phyloP scores from a whole-genome alignment of 2,329 filamentous ascomycete species.

The Pseudogymnoascus sp. region DNA sequence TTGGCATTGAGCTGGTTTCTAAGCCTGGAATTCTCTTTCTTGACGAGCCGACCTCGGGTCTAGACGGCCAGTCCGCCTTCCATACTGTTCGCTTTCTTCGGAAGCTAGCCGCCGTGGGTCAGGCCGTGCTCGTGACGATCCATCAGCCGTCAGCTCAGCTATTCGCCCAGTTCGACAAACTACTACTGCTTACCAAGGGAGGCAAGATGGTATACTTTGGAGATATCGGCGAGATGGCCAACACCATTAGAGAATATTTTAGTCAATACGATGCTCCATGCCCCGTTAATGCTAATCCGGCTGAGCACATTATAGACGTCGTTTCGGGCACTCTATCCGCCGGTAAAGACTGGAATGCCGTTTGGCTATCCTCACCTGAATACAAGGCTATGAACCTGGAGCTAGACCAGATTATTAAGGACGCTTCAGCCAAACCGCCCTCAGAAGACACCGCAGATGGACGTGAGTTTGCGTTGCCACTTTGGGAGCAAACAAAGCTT shows the following conservation, averaged over 20 bases:
- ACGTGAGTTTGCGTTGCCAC: conserved; percentile 65
- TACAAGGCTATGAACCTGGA: conserved; percentile 49
- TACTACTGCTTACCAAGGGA: conserved; percentile 57
- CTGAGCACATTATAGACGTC: conserved; percentile 34
- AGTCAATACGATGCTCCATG: conserved; percentile 49
- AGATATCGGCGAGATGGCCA: conserved; percentile 54
- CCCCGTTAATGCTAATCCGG: conserved; percentile 44
- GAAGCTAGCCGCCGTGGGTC: conserved; percentile 49
- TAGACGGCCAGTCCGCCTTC: conserved; percentile 58
- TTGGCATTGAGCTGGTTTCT: conserved; percentile 51
- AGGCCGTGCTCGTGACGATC: conserved; percentile 48
- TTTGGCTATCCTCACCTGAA: conserved; percentile 61
- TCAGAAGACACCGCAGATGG: conserved; percentile 40
- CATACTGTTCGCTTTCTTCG: conserved; percentile 55
- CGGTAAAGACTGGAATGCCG: conserved; percentile 58
- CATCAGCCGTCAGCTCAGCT: conserved; percentile 48
- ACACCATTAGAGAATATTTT: conserved; percentile 55
- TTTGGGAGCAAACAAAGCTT: conserved; percentile 55
- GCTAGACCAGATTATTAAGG: conserved; percentile 54
- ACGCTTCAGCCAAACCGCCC: conserved; percentile 41
- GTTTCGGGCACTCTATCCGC: conserved; percentile 42
- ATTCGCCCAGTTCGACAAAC: conserved; percentile 50
- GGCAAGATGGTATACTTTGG: conserved; percentile 65
- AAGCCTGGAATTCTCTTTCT: conserved; percentile 54
- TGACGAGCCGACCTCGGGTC: conserved; percentile 54